phyloP scores from a whole-genome alignment of 257 asterid species.

The Catharanthus roseus region DNA sequence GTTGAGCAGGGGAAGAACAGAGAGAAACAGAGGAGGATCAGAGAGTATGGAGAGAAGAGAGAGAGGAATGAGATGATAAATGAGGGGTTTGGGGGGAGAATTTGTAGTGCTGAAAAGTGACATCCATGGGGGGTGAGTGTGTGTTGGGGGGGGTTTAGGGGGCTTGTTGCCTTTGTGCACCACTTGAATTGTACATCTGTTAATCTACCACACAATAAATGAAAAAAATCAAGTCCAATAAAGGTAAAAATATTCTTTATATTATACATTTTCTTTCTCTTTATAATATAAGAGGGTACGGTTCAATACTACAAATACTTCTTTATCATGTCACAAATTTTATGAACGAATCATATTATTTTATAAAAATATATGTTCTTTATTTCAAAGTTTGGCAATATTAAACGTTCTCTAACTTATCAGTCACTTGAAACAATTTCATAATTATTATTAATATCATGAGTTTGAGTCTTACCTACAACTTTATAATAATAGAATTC shows the following conservation, averaged over 20 bases:
- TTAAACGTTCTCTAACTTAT: too few relatives aligned
- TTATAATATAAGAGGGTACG: too few relatives aligned
- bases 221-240: constrained; percentile 1
- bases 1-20: not conserved
- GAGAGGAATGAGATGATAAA: constrained; percentile 26
- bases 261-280: too few relatives aligned
- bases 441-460: too few relatives aligned
- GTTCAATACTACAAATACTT: too few relatives aligned
- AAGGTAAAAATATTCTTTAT: constrained; percentile 17
- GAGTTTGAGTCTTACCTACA: too few relatives aligned
- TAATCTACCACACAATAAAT: constrained; percentile 21
- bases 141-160: not conserved
- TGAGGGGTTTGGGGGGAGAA: constrained; percentile 48
- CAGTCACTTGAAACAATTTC: too few relatives aligned
- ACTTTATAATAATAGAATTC: too few relatives aligned
- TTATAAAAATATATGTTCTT: too few relatives aligned
- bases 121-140: constrained; percentile 10
- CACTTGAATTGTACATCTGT: constrained; percentile 50
- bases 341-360: too few relatives aligned
- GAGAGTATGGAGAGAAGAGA: constrained; percentile 11
- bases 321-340: too few relatives aligned
- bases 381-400: too few relatives aligned
- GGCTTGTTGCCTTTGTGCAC: constrained; percentile 26
- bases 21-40: constrained; percentile 4
- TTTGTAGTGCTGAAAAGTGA: constrained; percentile 70